A percentile compares a stretch with the other conserved stretches of the same genome.
Evolutionary conservation across 257 asterid species (phyloP).

Genomic region (Cordia subcordata): DNA sequence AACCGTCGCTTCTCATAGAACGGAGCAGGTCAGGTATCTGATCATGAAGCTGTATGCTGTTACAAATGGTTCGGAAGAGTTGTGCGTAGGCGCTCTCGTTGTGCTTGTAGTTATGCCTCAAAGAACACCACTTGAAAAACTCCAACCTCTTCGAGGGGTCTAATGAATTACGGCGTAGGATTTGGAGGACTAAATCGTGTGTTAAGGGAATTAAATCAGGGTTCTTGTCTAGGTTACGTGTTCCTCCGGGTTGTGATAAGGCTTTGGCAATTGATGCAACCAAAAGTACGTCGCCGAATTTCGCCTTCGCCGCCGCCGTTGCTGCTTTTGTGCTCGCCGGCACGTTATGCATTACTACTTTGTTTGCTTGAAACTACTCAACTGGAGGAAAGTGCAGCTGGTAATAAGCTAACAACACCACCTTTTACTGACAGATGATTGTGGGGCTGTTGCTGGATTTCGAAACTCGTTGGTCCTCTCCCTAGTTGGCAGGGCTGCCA

Average conservation of each 20-base stretch:
- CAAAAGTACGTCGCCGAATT: slow-evolving; percentile 47
- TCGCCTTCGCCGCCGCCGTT: neutral
- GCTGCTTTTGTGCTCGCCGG: neutral
- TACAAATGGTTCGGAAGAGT: slow-evolving; percentile 51
- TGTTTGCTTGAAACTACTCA: no score
- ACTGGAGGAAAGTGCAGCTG: no score
- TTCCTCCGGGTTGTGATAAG: slow-evolving; percentile 60
- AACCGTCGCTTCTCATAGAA: slow-evolving; percentile 50
- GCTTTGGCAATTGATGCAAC: slow-evolving; percentile 74
- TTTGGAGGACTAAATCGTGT: slow-evolving; percentile 55
- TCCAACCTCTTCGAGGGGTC: slow-evolving; percentile 49
- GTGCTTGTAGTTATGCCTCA: slow-evolving; percentile 62
- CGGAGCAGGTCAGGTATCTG: slow-evolving; percentile 49
- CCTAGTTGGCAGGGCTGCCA: no score
- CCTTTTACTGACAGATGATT: no score
- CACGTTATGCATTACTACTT: no score
- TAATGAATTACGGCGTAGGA: slow-evolving; percentile 58
- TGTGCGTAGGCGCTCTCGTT: slow-evolving; percentile 53
- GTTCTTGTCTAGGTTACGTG: slow-evolving; percentile 40
- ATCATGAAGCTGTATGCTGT: slow-evolving; percentile 32
- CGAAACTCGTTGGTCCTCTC: no score
- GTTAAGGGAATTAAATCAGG: slow-evolving; percentile 41
- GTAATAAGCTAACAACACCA: no score
- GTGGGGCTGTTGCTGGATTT: no score
- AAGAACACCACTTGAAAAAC: slow-evolving; percentile 74